Conservation (phyloP, 129 eudicot genomes). For the Helichrysum umbraculigerum region DNA sequence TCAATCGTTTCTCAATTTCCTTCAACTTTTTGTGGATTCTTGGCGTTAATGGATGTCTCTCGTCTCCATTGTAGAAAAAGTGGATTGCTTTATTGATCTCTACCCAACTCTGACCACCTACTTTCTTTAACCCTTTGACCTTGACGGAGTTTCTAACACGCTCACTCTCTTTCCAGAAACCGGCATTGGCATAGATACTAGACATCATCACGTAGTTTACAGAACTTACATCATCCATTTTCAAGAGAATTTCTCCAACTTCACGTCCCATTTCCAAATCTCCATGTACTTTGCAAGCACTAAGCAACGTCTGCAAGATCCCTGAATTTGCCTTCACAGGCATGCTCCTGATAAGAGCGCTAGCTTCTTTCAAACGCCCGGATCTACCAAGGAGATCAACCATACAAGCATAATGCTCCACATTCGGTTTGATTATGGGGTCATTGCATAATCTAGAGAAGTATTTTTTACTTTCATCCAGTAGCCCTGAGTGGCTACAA, state of each 20-base stretch:
- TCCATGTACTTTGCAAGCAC: constrained; percentile 77
- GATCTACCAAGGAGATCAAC: constrained; percentile 87
- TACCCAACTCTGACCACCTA: constrained; percentile 75
- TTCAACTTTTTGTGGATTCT: constrained; percentile 49
- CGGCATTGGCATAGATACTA: constrained; percentile 60
- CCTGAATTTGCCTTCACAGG: constrained; percentile 55
- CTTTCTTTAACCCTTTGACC: constrained; percentile 63
- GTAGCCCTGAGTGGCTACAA: constrained; percentile 81
- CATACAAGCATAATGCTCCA: constrained; percentile 83
- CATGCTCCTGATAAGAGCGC: constrained; percentile 61
- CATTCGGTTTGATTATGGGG: constrained; percentile 39
- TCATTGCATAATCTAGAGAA: constrained; percentile 52
- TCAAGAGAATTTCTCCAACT: constrained; percentile 58
- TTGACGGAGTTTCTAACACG: constrained; percentile 50
- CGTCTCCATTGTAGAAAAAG: constrained; percentile 66
- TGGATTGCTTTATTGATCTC: constrained; percentile 61
- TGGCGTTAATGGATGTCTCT: constrained; percentile 54
- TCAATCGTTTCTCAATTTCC: constrained; percentile 60
- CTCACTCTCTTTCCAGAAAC: constrained; percentile 73
- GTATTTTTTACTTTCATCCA: constrained; percentile 54
- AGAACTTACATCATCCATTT: constrained; percentile 55
- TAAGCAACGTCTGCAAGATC: constrained; percentile 82
- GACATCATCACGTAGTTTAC: constrained; percentile 71
- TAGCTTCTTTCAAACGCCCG: constrained; percentile 67
- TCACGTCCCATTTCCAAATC: constrained; percentile 75